A percentile compares a stretch with the other conserved stretches of the same genome.
phyloP scores from a whole-genome alignment of 202 grass and related monocot genomes.

The Musa balbisiana region DNA sequence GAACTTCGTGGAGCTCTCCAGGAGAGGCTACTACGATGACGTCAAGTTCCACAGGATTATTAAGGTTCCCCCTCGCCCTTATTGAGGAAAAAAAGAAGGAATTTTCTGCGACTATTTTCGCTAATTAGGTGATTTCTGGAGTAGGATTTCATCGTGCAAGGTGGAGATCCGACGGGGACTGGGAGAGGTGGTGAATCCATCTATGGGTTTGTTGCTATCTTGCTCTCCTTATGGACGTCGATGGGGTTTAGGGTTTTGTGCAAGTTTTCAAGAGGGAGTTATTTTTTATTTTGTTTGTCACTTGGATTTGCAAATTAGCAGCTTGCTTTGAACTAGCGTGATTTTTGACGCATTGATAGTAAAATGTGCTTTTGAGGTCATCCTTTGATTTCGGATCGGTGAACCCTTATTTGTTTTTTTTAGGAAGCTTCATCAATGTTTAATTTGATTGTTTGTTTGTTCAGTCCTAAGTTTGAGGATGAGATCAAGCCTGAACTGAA shows the following conservation, averaged over 20 bases:
- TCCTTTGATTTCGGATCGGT: no score
- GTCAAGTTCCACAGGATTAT: constrained; percentile 95
- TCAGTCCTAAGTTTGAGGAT: constrained; percentile 84
- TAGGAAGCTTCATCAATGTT: not conserved
- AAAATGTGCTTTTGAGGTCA: no score
- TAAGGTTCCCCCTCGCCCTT: constrained; percentile 39
- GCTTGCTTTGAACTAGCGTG: not conserved
- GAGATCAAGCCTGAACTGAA: constrained; percentile 78
- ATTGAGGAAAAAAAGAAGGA: not conserved
- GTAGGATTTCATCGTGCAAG: constrained; percentile 98
- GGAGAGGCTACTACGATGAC: constrained; percentile 71
- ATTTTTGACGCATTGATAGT: not conserved
- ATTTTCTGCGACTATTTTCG: not conserved
- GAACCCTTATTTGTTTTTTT: no score
- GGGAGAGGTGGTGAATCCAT: constrained; percentile 93
- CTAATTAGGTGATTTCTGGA: not conserved
- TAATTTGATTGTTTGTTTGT: constrained; percentile 12
- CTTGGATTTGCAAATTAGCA: no score
- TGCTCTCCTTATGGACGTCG: no score
- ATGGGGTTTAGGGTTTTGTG: no score
- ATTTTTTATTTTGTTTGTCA: not conserved
- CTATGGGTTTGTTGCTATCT: constrained; percentile 46
- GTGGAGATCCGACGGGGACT: constrained; percentile 90
- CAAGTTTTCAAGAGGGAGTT: not conserved
- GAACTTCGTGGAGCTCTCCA: constrained; percentile 85